Base-by-base conservation (phyloP, 768 basidiomycete genomes). In the Gymnopilus junonius region DNA sequence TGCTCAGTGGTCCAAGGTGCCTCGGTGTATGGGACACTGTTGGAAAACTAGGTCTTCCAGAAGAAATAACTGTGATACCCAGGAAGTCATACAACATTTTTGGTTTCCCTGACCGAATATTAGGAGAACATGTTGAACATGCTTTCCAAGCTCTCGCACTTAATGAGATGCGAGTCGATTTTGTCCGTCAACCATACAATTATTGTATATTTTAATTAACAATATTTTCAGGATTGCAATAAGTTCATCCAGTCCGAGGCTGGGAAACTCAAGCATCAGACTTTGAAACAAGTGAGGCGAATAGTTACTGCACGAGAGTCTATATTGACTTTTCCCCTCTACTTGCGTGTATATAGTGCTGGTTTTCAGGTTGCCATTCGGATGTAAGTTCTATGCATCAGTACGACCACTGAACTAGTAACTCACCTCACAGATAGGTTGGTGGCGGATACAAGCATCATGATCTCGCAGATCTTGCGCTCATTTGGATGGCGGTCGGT, bases 1-100 rank as follows among this genome's bases (percentile, higher is more conserved):
- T 14, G 59, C 23, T 45, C 43, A 50, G 60, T 37, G 20, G 29
- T 45, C 27, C 25, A 63, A 89, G 87, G 73, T 89, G 88, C 65
- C 67, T 92, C 57, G 90, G 90, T 2, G 89, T 92, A 20, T 92
- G 88, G 68, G 91, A 92, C 68, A 92, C 91, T 5, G 91, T 92
- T n/a, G 89, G 89, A 14, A 82, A 89, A 11, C 71, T 90, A 29
- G 90, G 90, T 10, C 73, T 92, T 15, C 91, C 91, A 1, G 87
- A 87, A 67, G 90, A 91, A 67, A 68, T 92, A 15, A 80, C 81
- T 2, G 48, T 51, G 17, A 73, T 76, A 17, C 79, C 80, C 11
- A 73, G 79, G 15, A 81, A 80, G 59, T 71, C 80, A 14, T 79
- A 75, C 57, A 81, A 79, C 4, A 74, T 90, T 3, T 91, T 90